Base-by-base conservation (phyloP, 345 rosid genomes). In the Punica granatum region DNA sequence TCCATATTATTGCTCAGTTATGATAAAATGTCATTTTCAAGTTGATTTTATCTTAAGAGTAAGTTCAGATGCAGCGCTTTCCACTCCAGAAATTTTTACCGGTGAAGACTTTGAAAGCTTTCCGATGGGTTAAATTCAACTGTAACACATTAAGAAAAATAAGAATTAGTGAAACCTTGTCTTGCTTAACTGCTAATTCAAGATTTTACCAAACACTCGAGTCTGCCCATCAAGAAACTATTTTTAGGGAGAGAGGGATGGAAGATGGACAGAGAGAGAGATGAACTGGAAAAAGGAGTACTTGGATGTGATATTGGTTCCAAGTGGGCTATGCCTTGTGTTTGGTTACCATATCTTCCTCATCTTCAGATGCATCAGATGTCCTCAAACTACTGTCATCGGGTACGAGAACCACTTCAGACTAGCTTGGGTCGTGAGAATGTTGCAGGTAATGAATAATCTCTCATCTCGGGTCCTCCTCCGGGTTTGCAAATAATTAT, bases 401-500 rank as follows among this genome's bases (percentile, higher is more conserved):
- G 83, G 88, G 74, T 73, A 58, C 41, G 83, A 83, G 72, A 75
- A 75, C 72, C 66, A 75, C 69, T 60, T 35, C 74, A 74, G 31
- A 69, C 70, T 60, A 28, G 76, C 69, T 39, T 78, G 88, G 88
- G 81, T 78, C 46, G 69, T 64, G 58, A 82, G 59, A 25, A 63
- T 79, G 68, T 64, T 80, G 80, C 79, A 80, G 82, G 80, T 67
- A 46, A 37, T 4, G 41, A 37, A 37, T n/a, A n/a, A n/a, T n/a
- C n/a, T n/a, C n/a, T n/a, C n/a, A n/a, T n/a, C n/a, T n/a, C n/a
- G n/a, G n/a, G n/a, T n/a, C n/a, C n/a, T n/a, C n/a, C n/a, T n/a
- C n/a, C n/a, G n/a, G n/a, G n/a, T n/a, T n/a, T n/a, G n/a, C n/a
- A n/a, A n/a, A n/a, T n/a, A n/a, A n/a, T n/a, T n/a, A n/a, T n/a